Conservation (phyloP, 805 yeast species). For the Scheffersomyces ergatensis region DNA sequence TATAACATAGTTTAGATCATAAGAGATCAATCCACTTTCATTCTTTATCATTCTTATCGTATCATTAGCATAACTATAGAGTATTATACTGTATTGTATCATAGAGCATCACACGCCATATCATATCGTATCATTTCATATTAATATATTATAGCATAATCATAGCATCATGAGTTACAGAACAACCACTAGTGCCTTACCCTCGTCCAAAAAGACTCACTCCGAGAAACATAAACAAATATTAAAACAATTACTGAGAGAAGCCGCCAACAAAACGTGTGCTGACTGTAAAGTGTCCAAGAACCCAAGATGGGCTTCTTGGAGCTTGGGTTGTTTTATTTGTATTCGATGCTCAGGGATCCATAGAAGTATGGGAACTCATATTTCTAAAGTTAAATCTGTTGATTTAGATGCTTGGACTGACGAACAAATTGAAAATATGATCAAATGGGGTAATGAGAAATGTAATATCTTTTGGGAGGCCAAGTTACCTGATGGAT, state of each 20-base stretch:
- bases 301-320: constrained; percentile 97
- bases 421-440: constrained; percentile 79
- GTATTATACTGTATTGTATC: too few species aligned
- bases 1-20: too few species aligned
- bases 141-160: too few species aligned
- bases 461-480: constrained; percentile 86
- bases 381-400: constrained; percentile 86
- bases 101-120: too few species aligned
- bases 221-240: constrained; percentile 64
- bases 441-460: constrained; percentile 85
- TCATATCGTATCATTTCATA: too few species aligned
- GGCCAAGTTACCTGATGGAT: constrained; percentile 61
- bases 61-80: too few species aligned
- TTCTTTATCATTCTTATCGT: too few species aligned
- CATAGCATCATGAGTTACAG: constrained; percentile 13
- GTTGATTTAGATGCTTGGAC: constrained; percentile 97
- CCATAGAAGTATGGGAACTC: constrained; percentile 94
- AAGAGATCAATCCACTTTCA: too few species aligned
- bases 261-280: constrained; percentile 73
- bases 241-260: constrained; percentile 70
- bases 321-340: constrained; percentile 90
- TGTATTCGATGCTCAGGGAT: constrained; percentile 96
- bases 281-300: constrained; percentile 88
- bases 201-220: constrained; percentile 44
- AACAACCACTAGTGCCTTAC: constrained; percentile 25